Evolutionary conservation across 2,329 filamentous ascomycete genomes (phyloP).

Genomic region (Tolypocladium cylindrosporum): DNA sequence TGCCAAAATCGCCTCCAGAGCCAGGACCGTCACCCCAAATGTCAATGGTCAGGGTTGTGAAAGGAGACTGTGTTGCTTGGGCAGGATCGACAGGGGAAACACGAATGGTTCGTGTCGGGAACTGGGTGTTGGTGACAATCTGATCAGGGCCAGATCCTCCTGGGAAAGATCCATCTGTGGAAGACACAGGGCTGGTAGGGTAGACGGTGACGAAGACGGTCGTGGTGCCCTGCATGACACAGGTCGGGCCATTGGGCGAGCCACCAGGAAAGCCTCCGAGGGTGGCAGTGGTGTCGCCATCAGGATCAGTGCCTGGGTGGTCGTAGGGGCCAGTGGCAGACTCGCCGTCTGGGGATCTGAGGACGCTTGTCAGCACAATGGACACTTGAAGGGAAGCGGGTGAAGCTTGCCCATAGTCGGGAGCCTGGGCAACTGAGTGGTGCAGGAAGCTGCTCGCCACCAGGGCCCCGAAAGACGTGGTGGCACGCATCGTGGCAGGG

Average conservation of each 20-base stretch:
- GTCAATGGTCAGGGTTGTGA: constrained; percentile 26
- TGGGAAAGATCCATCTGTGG: constrained; percentile 1
- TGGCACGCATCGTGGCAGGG: constrained; percentile 26
- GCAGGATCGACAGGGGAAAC: constrained; percentile 12
- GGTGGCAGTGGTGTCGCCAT: constrained; percentile 2
- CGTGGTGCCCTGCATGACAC: constrained; percentile 26
- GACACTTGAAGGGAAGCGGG: background rate
- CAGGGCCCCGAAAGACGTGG: constrained; percentile 23
- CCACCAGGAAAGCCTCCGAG: constrained; percentile 2
- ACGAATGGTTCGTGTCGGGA: constrained; percentile 16
- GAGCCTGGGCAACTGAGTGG: constrained; percentile 19
- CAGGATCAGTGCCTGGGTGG: constrained; percentile 2
- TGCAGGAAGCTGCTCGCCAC: constrained; percentile 23
- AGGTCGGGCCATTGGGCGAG: constrained; percentile 18
- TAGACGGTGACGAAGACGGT: constrained; percentile 40
- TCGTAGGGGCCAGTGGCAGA: constrained; percentile 3
- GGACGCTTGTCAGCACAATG: constrained; percentile 2
- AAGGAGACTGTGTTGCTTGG: constrained; percentile 10
- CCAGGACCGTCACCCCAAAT: constrained; percentile 17
- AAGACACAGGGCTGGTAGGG: constrained; percentile 17
- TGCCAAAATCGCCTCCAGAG: constrained; percentile 4
- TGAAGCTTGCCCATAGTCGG: constrained; percentile 21
- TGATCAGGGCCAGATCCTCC: constrained; percentile 8
- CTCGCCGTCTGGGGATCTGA: constrained; percentile 8
- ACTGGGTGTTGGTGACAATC: constrained; percentile 8